These are phyloP conservation scores for Endocarpon pusillum DNA, from an alignment of 495 filamentous ascomycete genomes.

Conservation along the genomic window DNA sequence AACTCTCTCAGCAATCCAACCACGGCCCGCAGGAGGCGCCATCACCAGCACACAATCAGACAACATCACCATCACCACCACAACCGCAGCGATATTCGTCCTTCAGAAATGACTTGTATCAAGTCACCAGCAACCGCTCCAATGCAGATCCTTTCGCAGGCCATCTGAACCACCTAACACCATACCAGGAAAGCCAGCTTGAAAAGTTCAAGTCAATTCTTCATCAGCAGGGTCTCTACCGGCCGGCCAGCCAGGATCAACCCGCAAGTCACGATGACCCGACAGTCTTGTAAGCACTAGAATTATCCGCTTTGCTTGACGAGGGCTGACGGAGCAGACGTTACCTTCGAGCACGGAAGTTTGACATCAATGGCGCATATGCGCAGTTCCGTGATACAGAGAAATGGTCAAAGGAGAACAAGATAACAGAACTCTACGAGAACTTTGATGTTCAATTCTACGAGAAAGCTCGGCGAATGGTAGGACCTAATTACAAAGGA, in stretches of 20 bases:
- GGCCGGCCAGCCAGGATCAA: conserved; percentile 25
- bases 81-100: conserved; percentile 13
- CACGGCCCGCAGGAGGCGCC: conserved; percentile 9
- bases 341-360: conserved; percentile 63
- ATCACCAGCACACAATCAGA: conserved; percentile 13
- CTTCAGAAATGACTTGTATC: not conserved
- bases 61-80: conserved; percentile 26
- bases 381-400: conserved; percentile 78
- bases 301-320: not conserved
- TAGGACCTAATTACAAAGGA: conserved; percentile 19
- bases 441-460: conserved; percentile 70
- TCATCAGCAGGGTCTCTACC: conserved; percentile 48
- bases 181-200: conserved; percentile 47
- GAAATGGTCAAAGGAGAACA: conserved; percentile 66
- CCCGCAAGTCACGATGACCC: conserved; percentile 59
- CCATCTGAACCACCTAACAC: conserved; percentile 56
- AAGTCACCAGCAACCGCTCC: not conserved
- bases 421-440: conserved; percentile 55
- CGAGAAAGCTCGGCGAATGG: conserved; percentile 57
- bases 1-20: conserved; percentile 16
- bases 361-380: conserved; percentile 55
- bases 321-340: conserved; percentile 31
- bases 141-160: conserved; percentile 25
- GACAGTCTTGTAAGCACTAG: conserved; percentile 50
- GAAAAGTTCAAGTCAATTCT: conserved; percentile 49